Conservation (phyloP, 768 basidiomycete species). For the Lentinus tigrinus region DNA sequence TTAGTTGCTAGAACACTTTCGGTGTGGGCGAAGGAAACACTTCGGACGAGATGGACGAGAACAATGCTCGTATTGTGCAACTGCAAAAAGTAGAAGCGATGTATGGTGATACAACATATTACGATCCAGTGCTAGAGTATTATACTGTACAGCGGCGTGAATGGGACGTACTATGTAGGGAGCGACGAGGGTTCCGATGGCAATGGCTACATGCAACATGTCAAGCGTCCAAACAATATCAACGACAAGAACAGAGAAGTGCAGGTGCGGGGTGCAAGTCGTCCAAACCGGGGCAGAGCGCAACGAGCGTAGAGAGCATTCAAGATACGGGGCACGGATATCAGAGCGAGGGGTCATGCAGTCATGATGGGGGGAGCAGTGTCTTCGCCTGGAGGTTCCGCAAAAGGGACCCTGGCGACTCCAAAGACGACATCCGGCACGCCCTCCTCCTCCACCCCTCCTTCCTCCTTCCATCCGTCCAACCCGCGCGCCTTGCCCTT, state of each 20-base stretch:
- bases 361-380: background rate
- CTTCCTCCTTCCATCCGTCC: conserved; percentile 19
- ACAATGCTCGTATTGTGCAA: no score
- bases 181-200: background rate
- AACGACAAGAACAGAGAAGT: no score
- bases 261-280: no score
- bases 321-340: no score
- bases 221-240: background rate
- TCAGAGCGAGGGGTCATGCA: no score
- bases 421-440: conserved; percentile 54
- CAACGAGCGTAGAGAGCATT: no score
- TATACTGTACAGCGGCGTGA: background rate
- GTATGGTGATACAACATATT: background rate
- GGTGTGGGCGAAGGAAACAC: no score
- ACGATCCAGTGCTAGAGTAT: background rate
- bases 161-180: background rate
- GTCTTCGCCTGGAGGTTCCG: background rate
- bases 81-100: background rate
- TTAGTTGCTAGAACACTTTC: no score
- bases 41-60: no score
- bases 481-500: conserved; percentile 28
- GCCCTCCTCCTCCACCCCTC: conserved; percentile 32
- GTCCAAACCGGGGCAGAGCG: no score
- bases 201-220: background rate
- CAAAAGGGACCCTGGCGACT: conserved; percentile 35